phyloP scores from a whole-genome alignment of 495 filamentous ascomycete genomes.

The Lophiotrema nucula region DNA sequence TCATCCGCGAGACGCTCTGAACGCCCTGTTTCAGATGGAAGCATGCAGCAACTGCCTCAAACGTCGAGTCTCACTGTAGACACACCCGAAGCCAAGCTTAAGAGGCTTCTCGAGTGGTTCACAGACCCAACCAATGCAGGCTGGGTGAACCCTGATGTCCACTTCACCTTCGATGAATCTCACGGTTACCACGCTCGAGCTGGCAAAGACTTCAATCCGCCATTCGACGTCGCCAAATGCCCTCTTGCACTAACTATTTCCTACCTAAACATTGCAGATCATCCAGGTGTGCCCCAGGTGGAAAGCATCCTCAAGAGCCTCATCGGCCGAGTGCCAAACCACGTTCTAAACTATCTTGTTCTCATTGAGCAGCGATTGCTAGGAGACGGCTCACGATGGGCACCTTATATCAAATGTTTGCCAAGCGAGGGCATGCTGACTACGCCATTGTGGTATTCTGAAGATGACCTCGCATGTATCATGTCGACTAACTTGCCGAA shows the following conservation, averaged over 20 bases:
- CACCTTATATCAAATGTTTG: constrained; percentile 58
- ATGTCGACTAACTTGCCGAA: constrained; percentile 58
- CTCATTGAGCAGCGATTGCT: constrained; percentile 57
- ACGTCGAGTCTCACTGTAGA: no score
- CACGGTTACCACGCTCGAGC: constrained; percentile 51
- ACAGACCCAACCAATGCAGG: constrained; percentile 1
- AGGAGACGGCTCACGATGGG: constrained; percentile 56
- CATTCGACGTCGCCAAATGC: constrained; percentile 37
- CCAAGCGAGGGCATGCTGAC: constrained; percentile 55
- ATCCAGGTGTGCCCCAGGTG: no score
- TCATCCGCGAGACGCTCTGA: no score
- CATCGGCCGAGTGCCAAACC: constrained; percentile 1
- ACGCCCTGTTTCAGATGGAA: no score
- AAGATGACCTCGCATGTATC: constrained; percentile 58
- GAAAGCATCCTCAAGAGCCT: constrained; percentile 11
- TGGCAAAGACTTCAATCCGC: constrained; percentile 12
- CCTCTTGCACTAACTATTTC: constrained; percentile 52
- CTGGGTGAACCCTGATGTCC: constrained; percentile 14
- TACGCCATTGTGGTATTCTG: constrained; percentile 59
- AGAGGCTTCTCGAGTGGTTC: constrained; percentile 17
- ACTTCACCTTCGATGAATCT: constrained; percentile 1
- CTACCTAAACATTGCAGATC: constrained; percentile 51
- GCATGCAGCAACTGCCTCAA: no score
- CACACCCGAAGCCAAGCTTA: no score
- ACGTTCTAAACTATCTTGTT: constrained; percentile 49